Percentiles rank a stretch among this genome's conserved stretches.
Evolutionary conservation across 2,329 filamentous ascomycete genomes (phyloP).

Genomic region (Paramyrothecium sp.): DNA sequence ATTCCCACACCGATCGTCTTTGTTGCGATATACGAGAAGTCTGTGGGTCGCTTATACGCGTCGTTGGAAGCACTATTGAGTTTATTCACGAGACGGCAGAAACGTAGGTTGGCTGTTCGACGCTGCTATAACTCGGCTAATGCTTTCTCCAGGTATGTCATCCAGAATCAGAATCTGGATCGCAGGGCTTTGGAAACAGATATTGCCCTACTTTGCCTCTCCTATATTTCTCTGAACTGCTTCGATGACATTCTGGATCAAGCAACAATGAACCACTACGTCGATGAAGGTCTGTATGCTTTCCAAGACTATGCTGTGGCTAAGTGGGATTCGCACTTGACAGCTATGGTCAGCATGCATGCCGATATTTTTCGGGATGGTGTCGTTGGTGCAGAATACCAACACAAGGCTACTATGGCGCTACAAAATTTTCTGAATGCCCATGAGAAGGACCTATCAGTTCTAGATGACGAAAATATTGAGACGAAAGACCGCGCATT

Average conservation of each 20-base stretch:
- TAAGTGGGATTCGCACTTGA: slow-evolving; percentile 31
- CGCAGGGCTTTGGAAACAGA: slow-evolving; percentile 23
- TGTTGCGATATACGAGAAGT: slow-evolving; percentile 24
- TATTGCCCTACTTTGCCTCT: slow-evolving; percentile 27
- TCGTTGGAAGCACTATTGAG: slow-evolving; percentile 27
- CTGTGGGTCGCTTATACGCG: slow-evolving; percentile 35
- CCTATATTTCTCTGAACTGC: slow-evolving; percentile 30
- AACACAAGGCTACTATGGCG: background rate
- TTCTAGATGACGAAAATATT: background rate
- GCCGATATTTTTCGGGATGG: background rate
- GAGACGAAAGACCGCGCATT: background rate
- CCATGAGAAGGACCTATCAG: background rate
- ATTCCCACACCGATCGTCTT: slow-evolving; percentile 18
- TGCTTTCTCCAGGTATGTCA: slow-evolving; percentile 14
- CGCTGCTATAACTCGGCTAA: background rate
- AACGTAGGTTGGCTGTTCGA: slow-evolving; percentile 18
- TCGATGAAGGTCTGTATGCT: slow-evolving; percentile 25
- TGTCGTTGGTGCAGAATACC: background rate
- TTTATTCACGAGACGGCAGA: slow-evolving; percentile 37
- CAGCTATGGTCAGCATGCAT: slow-evolving; percentile 12
- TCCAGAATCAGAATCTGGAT: slow-evolving; percentile 20
- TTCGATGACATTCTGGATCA: slow-evolving; percentile 20
- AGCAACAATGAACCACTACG: slow-evolving; percentile 6
- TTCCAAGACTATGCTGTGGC: slow-evolving; percentile 37
- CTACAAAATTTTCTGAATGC: background rate